phyloP scores from a whole-genome alignment of 495 filamentous ascomycete genomes.

The Hypoxylon cercidicola region DNA sequence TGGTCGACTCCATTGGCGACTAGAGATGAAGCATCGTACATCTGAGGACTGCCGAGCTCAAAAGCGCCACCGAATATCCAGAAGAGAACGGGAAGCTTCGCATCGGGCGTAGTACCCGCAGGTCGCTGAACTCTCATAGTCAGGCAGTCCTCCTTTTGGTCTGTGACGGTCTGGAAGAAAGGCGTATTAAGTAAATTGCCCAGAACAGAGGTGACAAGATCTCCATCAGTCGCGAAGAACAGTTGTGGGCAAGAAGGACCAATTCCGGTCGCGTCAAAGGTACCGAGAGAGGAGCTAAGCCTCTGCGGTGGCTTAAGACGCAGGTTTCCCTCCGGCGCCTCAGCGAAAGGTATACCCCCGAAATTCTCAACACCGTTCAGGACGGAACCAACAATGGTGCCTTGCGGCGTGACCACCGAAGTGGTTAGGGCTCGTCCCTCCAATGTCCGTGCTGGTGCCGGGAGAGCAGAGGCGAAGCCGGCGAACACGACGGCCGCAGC shows the following conservation, averaged over 20 bases:
- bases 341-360: constrained; percentile 60
- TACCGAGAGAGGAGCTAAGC: constrained; percentile 56
- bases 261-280: constrained; percentile 59
- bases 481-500: constrained; percentile 37
- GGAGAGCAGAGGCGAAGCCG: constrained; percentile 46
- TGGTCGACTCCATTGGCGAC: constrained; percentile 62
- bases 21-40: constrained; percentile 68
- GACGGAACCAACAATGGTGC: constrained; percentile 62
- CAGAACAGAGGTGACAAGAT: constrained; percentile 59
- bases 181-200: constrained; percentile 65
- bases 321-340: constrained; percentile 54
- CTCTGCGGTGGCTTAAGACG: constrained; percentile 57
- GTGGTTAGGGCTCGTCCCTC: constrained; percentile 52
- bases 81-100: constrained; percentile 73
- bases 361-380: constrained; percentile 54
- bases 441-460: constrained; percentile 45
- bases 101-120: constrained; percentile 59
- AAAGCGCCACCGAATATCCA: constrained; percentile 83
- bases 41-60: constrained; percentile 63
- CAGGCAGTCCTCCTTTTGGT: constrained; percentile 73
- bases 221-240: constrained; percentile 58
- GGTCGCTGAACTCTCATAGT: constrained; percentile 73
- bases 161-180: constrained; percentile 62
- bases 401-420: constrained; percentile 58
- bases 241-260: constrained; percentile 67